A percentile compares a stretch with the other conserved stretches of the same genome.
Evolutionary conservation across 768 basidiomycete species (phyloP).

Genomic region (Amanita thiersii): DNA sequence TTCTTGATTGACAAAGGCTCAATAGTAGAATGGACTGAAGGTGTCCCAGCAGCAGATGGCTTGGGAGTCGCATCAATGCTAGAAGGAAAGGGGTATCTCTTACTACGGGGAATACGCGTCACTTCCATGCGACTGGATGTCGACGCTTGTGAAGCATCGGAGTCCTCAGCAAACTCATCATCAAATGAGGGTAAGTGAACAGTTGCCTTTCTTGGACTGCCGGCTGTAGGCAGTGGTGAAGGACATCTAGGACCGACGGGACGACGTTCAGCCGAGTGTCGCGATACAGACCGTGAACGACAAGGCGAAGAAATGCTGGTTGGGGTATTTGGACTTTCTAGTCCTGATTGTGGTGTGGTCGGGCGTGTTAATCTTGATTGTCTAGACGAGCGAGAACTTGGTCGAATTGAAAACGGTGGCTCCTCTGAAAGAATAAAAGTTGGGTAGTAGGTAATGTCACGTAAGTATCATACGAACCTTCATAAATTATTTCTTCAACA

Average conservation of each 20-base stretch:
- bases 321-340: conserved; percentile 21
- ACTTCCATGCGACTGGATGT: conserved; percentile 18
- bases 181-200: conserved; percentile 35
- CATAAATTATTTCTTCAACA: conserved; percentile 65
- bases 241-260: conserved; percentile 71
- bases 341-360: conserved; percentile 39
- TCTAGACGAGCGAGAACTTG: conserved; percentile 45
- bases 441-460: conserved; percentile 8
- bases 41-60: conserved; percentile 19
- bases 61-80: conserved; percentile 50
- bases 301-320: conserved; percentile 24
- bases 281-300: conserved; percentile 35
- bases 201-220: conserved; percentile 26
- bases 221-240: conserved; percentile 52
- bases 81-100: conserved; percentile 52
- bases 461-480: conserved; percentile 49
- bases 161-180: conserved; percentile 37
- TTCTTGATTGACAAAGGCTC: conserved; percentile 85
- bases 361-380: conserved; percentile 33
- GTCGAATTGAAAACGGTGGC: conserved; percentile 45
- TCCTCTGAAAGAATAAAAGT: conserved; percentile 39
- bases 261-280: conserved; percentile 46
- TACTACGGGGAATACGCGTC: conserved; percentile 62
- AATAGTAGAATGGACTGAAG: conserved; percentile 36
- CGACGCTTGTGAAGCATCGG: conserved; percentile 13